Base-by-base conservation (phyloP, 805 yeast species). In the Schwanniomyces vanrijiae region DNA sequence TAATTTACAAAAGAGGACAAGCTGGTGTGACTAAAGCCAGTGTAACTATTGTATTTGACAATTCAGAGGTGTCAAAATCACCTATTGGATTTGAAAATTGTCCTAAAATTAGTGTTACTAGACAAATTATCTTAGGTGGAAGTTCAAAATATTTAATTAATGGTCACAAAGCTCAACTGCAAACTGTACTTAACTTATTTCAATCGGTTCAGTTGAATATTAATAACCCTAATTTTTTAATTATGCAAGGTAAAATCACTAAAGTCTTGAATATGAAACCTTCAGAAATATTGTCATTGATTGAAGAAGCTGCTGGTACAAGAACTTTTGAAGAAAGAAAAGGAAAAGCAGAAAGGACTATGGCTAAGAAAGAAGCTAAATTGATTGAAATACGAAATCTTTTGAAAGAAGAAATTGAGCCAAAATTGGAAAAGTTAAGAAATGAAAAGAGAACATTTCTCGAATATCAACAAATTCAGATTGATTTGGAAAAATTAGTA, bases 291-390 rank as follows among this genome's bases (percentile, higher is more conserved):
- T 68, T 94, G 52, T 84, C 96, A 4, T 76, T 94, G 55, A 90
- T 94, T 45, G 99, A 94, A 66, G 99, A 94, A 68, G 99, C 99
- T 0, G 96, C 99, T 0, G 99, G 99, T 5, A 94, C 99, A 0
- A 83, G 92, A 53, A 88, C 92, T 77, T 94, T 89, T 61, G 98
- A 94, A 65, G 96, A 90, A 51, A 81, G 97, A 53, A 84, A 92
- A 57, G 96, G 88, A 49, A 88, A 88, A 62, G 97, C 98, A 0
- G 86, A 89, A 58, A 84, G 88, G 60, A 89, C 96, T 1, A 90
- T 94, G 90, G 79, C 84, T 1, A 91, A 90, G 67, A 92, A 92
- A 59, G 96, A 94, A 56, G 78, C 86, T 13, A 91, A 91, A 58
- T 75, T 94, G 43, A 80, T 76, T 29, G 96, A 89, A 60, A 91